Base-by-base conservation (phyloP, 1,284 basidiomycete genomes). In the Fomitiporia mediterranea region DNA sequence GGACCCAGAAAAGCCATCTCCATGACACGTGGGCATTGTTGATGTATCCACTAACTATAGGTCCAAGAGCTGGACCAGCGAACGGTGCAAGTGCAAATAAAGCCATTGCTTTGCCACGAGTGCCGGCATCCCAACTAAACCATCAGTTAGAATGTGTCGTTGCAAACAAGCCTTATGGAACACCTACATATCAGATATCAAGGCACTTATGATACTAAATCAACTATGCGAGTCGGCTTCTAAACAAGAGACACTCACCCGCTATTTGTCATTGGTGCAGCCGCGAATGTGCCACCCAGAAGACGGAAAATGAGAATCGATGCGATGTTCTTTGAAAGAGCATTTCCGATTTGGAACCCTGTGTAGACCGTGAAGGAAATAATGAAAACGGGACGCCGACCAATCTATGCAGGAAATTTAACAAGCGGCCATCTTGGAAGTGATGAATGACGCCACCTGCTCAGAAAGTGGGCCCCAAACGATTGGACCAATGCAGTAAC, bases 251-350 rank as follows among this genome's bases (percentile, higher is more conserved):
- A 17, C 21, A 62, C 71, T 13, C 61, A 78, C 77, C 79, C 79
- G 53, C 77, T 74, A 64, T 81, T 76, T 15, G 74, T 72, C 23
- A 76, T 62, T 5, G 74, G 75, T 19, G 71, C 69, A n/a, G 75
- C 72, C 44, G 76, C 76, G 62, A 88, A 89, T 2, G 73, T 74
- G 0, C 87, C 86, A 1, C 81, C 77, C 4, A 89, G 66, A 68
- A 90, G 86, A 17, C 87, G 78, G 69, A 88, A 84, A 30, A 83
- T 69, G 38, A 91, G 73, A 50, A 89, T 72, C 0, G 78, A 70
- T 4, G 74, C 80, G 0, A 78, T 80, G 66, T 86, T 89, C 23
- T 74, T 71, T 0, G 82, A 70, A 1, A 89, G 71, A 1, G 86
- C 86, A 51, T 78, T 79, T n/a, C 80, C 83, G 49, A 84, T 67